Conservation (phyloP, 768 basidiomycete genomes). For the Jaapia argillacea region DNA sequence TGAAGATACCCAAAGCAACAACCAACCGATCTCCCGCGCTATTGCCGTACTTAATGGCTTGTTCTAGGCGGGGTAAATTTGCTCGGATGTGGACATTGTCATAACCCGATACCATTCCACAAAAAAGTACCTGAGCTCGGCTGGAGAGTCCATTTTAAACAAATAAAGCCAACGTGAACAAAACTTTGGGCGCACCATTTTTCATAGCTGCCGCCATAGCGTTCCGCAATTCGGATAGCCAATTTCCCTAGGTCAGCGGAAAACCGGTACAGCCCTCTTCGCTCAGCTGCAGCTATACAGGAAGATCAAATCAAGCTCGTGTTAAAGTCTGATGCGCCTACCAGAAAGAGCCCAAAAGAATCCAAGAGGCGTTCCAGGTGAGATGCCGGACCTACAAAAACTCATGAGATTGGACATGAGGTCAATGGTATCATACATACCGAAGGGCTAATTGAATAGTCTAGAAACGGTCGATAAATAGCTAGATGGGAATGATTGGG, state of each 20-base stretch:
- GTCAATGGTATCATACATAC: too few species aligned
- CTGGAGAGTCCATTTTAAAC: too few species aligned
- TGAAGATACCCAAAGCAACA: too few species aligned
- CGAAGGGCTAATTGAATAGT: slow-evolving; percentile 55
- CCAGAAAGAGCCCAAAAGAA: slow-evolving; percentile 68
- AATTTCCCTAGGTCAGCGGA: slow-evolving; percentile 59
- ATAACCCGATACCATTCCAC: slow-evolving; percentile 55
- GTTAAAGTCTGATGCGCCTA: slow-evolving; percentile 14
- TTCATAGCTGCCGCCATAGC: slow-evolving; percentile 50
- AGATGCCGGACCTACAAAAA: slow-evolving; percentile 47
- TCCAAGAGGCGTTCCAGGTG: slow-evolving; percentile 57
- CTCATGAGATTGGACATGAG: neutral
- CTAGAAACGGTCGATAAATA: slow-evolving; percentile 20
- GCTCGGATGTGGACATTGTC: slow-evolving; percentile 55
- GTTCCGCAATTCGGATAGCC: slow-evolving; percentile 57
- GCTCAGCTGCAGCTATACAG: slow-evolving; percentile 45
- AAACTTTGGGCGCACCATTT: slow-evolving; percentile 41
- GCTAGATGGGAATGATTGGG: neutral
- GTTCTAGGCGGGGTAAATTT: slow-evolving; percentile 50
- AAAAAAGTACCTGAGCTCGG: slow-evolving; percentile 51
- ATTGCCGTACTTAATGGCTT: slow-evolving; percentile 54
- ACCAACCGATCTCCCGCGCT: slow-evolving; percentile 57
- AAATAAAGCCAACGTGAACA: too few species aligned
- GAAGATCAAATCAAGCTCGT: neutral
- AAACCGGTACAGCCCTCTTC: slow-evolving; percentile 54